Conservation (phyloP, 179 eudicot genomes). For the Silene vulgaris region DNA sequence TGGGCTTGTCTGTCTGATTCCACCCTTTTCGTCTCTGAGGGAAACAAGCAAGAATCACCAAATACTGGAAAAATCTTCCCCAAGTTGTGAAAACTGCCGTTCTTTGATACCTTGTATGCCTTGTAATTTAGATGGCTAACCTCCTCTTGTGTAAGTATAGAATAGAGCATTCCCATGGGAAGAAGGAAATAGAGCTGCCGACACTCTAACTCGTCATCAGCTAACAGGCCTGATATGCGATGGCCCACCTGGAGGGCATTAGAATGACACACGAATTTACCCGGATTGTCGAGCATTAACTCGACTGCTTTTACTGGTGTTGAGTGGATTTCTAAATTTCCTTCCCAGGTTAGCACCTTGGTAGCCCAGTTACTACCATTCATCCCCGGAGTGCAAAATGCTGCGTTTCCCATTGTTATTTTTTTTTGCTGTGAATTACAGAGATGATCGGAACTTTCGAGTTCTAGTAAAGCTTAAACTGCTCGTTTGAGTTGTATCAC, state of each 20-base stretch:
- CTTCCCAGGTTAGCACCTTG: conserved; percentile 40
- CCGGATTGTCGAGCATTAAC: conserved; percentile 51
- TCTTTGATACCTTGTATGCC: conserved; percentile 38
- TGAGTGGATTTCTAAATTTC: conserved; percentile 33
- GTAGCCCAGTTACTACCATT: conserved; percentile 22
- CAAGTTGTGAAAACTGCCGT: conserved; percentile 28
- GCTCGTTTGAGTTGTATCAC: conserved; percentile 1
- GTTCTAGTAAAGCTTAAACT: not conserved
- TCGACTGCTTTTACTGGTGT: conserved; percentile 42
- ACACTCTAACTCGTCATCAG: conserved; percentile 44
- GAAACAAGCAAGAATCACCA: conserved; percentile 36
- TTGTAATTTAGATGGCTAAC: conserved; percentile 27
- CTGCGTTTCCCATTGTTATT: conserved; percentile 48
- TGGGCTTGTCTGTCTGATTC: conserved; percentile 4
- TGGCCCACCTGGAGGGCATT: conserved; percentile 39
- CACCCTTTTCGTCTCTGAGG: conserved; percentile 26
- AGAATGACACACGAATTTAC: conserved; percentile 46
- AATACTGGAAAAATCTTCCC: conserved; percentile 38
- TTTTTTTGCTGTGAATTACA: not conserved
- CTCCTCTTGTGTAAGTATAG: conserved; percentile 51
- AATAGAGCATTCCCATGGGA: conserved; percentile 56
- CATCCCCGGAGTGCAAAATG: conserved; percentile 46
- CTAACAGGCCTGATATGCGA: conserved; percentile 40
- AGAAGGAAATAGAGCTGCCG: conserved; percentile 41
- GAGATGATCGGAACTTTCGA: not conserved